These are phyloP conservation scores for Aspergillus sp. DNA, from an alignment of 2,329 filamentous ascomycete species.

Conservation along the genomic window DNA sequence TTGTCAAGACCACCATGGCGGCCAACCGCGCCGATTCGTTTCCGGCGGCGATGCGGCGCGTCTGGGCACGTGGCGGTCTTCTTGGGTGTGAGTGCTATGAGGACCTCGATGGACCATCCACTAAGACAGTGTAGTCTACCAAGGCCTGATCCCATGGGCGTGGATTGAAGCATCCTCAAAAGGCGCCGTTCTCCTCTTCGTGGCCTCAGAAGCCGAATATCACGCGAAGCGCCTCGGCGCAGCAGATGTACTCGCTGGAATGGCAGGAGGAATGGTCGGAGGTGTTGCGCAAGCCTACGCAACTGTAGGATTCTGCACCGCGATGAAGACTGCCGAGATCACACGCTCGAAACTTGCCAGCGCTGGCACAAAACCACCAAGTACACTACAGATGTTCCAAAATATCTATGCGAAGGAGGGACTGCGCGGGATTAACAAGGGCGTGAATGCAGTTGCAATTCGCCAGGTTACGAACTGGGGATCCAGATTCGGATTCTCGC, in stretches of 20 bases:
- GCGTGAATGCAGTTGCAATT: conserved; percentile 23
- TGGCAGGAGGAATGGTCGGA: conserved; percentile 83
- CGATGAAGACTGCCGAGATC: conserved; percentile 99
- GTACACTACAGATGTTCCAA: conserved; percentile 55
- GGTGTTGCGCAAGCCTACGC: conserved; percentile 96
- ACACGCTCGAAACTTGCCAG: conserved; percentile 87
- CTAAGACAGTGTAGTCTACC: conserved; percentile 70
- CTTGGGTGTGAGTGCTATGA: neutral
- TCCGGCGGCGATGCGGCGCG: neutral
- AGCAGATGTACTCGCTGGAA: conserved; percentile 80
- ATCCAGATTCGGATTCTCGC: conserved; percentile 28
- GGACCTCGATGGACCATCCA: neutral
- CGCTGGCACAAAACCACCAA: conserved; percentile 79
- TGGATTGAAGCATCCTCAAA: conserved; percentile 99
- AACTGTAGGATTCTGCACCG: conserved; percentile 99
- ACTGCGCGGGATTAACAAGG: conserved; percentile 18
- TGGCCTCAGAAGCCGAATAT: conserved; percentile 94
- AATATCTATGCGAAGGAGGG: conserved; percentile 13
- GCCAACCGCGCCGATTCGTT: neutral
- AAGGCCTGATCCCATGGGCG: conserved; percentile 90
- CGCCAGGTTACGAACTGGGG: conserved; percentile 25
- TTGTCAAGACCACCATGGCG: conserved; percentile 11
- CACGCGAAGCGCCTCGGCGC: conserved; percentile 81
- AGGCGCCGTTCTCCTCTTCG: conserved; percentile 95
- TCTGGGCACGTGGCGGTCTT: conserved; percentile 3